Percentiles rank a stretch among this genome's conserved stretches.
phyloP scores from a whole-genome alignment of 202 grass and related monocot genomes.

The Alloteropsis angusta region DNA sequence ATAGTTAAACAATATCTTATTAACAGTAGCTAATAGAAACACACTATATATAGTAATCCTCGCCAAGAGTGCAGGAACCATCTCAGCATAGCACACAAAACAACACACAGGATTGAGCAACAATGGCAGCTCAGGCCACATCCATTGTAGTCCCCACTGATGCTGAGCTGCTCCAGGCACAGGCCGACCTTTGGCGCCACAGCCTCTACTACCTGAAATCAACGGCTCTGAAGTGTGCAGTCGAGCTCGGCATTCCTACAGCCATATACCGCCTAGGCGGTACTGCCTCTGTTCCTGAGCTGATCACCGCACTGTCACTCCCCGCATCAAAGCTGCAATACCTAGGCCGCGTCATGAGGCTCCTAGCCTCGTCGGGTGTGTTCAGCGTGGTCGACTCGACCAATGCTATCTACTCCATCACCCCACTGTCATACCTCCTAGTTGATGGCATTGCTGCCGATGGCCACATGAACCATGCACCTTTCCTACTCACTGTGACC shows the following conservation, averaged over 20 bases:
- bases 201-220: conserved; percentile 21
- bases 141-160: neutral
- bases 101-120: neutral
- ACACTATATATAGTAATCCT: neutral
- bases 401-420: neutral
- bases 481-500: conserved; percentile 4
- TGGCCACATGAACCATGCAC: neutral
- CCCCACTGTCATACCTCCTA: neutral
- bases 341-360: neutral
- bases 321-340: neutral
- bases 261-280: neutral
- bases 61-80: neutral
- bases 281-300: neutral
- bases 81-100: neutral
- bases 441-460: neutral
- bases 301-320: neutral
- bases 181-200: conserved; percentile 16
- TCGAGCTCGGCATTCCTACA: conserved; percentile 12
- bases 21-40: too few relatives aligned
- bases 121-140: neutral
- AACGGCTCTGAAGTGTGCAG: neutral
- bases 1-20: neutral
- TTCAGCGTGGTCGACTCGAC: neutral
- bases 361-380: neutral
- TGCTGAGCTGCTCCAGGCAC: neutral